Conservation (phyloP, 2,329 filamentous ascomycete genomes). For the Exophiala calicioides region DNA sequence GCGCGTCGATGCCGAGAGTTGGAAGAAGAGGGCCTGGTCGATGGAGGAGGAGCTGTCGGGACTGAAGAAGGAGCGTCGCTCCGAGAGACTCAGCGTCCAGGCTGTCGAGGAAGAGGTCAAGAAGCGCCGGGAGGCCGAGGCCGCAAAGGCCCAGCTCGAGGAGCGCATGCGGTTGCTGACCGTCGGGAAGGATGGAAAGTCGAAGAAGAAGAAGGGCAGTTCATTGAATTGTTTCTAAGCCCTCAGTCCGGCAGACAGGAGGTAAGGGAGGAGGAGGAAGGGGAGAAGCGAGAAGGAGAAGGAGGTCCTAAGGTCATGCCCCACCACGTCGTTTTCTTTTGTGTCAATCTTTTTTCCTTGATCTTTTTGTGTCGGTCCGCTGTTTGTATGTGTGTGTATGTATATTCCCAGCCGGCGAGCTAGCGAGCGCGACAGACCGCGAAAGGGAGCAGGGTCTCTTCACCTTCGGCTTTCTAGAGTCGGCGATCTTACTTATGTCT, state of each 20-base stretch:
- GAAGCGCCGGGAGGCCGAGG: slow-evolving; percentile 86
- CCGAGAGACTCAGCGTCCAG: slow-evolving; percentile 69
- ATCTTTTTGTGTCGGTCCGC: not conserved
- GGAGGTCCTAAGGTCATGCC: too few species aligned
- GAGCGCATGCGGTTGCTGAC: slow-evolving; percentile 91
- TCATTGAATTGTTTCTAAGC: slow-evolving; percentile 93
- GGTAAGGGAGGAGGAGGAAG: too few species aligned
- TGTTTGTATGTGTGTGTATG: too few species aligned
- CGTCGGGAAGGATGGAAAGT: slow-evolving; percentile 47
- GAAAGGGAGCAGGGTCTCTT: too few species aligned
- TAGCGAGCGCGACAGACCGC: too few species aligned
- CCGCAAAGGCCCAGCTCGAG: slow-evolving; percentile 83
- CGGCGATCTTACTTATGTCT: too few species aligned
- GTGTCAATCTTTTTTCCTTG: not conserved
- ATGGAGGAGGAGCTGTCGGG: slow-evolving; percentile 64
- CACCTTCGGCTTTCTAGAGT: too few species aligned
- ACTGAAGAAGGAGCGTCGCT: slow-evolving; percentile 60
- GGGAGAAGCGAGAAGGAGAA: too few species aligned
- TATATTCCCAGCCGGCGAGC: too few species aligned
- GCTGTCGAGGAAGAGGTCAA: slow-evolving; percentile 95
- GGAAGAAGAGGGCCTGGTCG: slow-evolving; percentile 80
- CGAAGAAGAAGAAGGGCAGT: slow-evolving; percentile 90
- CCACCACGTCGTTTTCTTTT: slow-evolving; percentile 14
- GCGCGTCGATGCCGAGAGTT: slow-evolving; percentile 84
- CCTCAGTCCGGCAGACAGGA: too few species aligned